Evolutionary conservation across 495 filamentous ascomycete genomes (phyloP).

Genomic region (Penicillium paxilli): DNA sequence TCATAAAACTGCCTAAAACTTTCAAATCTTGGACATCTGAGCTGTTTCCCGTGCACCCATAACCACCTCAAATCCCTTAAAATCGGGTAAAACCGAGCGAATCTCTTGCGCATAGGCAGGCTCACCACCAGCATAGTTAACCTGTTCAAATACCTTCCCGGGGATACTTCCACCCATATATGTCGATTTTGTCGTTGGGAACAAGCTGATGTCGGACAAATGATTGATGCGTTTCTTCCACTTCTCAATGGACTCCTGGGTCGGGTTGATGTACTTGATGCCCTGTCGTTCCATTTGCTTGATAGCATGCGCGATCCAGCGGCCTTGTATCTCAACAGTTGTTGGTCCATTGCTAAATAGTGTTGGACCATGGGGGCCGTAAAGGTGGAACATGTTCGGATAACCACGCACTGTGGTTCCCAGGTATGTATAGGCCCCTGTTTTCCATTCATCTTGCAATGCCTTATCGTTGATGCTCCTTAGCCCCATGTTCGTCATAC

Average conservation of each 20-base stretch:
- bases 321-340: slow-evolving; percentile 48
- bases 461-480: slow-evolving; percentile 35
- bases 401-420: slow-evolving; percentile 48
- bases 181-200: slow-evolving; percentile 33
- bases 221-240: slow-evolving; percentile 44
- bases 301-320: slow-evolving; percentile 51
- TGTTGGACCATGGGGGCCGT: slow-evolving; percentile 48
- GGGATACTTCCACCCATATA: slow-evolving; percentile 42
- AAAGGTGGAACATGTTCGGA: slow-evolving; percentile 56
- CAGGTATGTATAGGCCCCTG: slow-evolving; percentile 48
- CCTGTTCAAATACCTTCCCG: slow-evolving; percentile 43
- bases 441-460: slow-evolving; percentile 45
- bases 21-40: slow-evolving; percentile 2
- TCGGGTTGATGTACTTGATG: slow-evolving; percentile 43
- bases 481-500: slow-evolving; percentile 49
- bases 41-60: neutral
- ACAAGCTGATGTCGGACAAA: slow-evolving; percentile 42
- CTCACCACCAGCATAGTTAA: slow-evolving; percentile 31
- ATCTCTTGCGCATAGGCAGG: slow-evolving; percentile 4
- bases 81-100: neutral
- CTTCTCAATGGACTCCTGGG: slow-evolving; percentile 41
- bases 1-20: too few species aligned
- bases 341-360: slow-evolving; percentile 52
- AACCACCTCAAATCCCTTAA: neutral
- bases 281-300: slow-evolving; percentile 38